Evolutionary conservation across 306 rosid species (phyloP), one percentile per base, ranked within the genome.

Genomic region (Trifolium dubium): DNA sequence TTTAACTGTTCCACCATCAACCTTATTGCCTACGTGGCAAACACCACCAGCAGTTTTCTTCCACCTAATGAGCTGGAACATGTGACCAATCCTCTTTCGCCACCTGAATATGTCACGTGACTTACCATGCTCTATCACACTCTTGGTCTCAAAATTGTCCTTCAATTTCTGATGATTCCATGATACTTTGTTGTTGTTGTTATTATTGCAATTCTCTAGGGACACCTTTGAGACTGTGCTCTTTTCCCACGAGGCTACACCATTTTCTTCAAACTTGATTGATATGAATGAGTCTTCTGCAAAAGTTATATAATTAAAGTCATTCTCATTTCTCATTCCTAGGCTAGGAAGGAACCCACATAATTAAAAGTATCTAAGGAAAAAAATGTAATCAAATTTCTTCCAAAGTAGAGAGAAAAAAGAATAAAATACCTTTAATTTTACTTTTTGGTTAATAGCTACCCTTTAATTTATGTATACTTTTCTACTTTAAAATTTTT

Each of bases 171-270:
- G 40, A 37, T 37, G 40, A 9, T 37, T 37, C 40, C 40, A 37
- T 7, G 40, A 37, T 6, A 6, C 10, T 6, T 37, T 37, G 40
- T 34, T 34, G 37, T 34, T 34, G 37, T 34, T 34, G 37, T 61
- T 71, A 5, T 74, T 87, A 77, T 83, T 89, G 88, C 89, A 81
- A 15, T 85, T 83, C 66, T 91, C 91, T 76, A 89, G 73, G 54
- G 90, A 79, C 35, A 84, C 94, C 88, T 93, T 86, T 23, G 92
- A 84, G 34, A 71, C 86, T 6, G 69, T 83, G 75, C 68, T 87
- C 86, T 90, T 87, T 77, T 95, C 99, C 99, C 99, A 95, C 13
- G 97, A 90, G 44, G 89, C 96, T 69, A 77, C 86, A 56, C 99
- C 99, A 77, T 92, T 92, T 10, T 88, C 91, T 86, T 83, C 97